Percentiles rank a stretch among this genome's conserved stretches.
phyloP scores from a whole-genome alignment of 2,329 filamentous ascomycete species.

The Cladosporium sphaerospermum region DNA sequence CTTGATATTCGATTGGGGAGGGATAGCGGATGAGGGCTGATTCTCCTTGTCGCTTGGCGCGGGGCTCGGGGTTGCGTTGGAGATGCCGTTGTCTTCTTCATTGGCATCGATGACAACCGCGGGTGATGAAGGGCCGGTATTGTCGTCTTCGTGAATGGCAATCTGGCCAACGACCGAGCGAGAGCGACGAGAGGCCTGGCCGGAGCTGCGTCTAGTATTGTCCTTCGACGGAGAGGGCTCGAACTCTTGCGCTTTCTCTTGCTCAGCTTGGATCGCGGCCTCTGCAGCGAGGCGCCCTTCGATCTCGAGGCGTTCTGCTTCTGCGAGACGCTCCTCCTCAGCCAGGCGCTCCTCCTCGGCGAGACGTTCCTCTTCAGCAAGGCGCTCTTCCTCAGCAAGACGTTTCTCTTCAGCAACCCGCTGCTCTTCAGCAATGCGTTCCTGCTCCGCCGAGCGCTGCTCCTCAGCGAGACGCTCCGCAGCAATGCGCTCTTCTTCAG shows the following conservation, averaged over 20 bases:
- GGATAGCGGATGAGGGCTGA: constrained; percentile 26
- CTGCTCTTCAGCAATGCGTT: constrained; percentile 4
- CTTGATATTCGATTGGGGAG: constrained; percentile 27
- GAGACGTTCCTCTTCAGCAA: not conserved
- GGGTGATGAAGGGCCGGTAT: not conserved
- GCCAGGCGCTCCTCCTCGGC: constrained; percentile 4
- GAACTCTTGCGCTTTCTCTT: constrained; percentile 31
- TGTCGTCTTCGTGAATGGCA: constrained; percentile 7
- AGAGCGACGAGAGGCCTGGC: constrained; percentile 17
- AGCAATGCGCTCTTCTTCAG: constrained; percentile 3
- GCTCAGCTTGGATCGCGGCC: constrained; percentile 19
- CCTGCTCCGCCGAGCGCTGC: not conserved
- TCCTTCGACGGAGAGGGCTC: constrained; percentile 29
- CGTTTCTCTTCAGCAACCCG: not conserved
- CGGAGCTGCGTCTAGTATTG: constrained; percentile 3
- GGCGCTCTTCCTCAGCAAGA: constrained; percentile 1
- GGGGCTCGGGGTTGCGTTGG: constrained; percentile 28
- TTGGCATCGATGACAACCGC: not conserved
- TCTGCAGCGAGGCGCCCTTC: constrained; percentile 5
- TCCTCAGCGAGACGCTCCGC: constrained; percentile 3
- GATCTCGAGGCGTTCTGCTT: not conserved
- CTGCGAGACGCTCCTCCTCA: not conserved
- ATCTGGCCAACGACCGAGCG: constrained; percentile 13
- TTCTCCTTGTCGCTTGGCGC: constrained; percentile 36
- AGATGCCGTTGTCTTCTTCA: constrained; percentile 34